Percentiles rank a stretch among this genome's conserved stretches.
These are phyloP conservation scores for Pythium myriotylum DNA, from an alignment of 352 stramenopile genomes.

Conservation along the genomic window DNA sequence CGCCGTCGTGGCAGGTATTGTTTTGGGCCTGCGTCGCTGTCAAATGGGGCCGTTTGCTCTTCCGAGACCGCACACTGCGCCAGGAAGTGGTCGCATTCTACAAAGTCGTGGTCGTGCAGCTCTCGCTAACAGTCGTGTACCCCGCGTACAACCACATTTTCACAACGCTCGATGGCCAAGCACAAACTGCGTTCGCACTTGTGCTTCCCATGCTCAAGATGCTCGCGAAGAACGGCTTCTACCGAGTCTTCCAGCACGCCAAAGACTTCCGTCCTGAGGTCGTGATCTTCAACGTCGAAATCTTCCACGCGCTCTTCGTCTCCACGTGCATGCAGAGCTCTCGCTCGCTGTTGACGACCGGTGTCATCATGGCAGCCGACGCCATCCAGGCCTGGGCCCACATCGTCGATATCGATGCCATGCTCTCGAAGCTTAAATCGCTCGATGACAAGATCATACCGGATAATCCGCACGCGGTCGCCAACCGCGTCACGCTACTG, in stretches of 20 bases:
- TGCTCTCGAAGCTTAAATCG: neutral
- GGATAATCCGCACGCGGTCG: neutral
- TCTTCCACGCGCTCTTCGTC: slow-evolving; percentile 31
- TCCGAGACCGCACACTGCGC: neutral
- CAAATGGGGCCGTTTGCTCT: slow-evolving; percentile 3
- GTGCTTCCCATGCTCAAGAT: slow-evolving; percentile 48
- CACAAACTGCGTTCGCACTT: slow-evolving; percentile 19
- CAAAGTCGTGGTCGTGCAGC: slow-evolving; percentile 7
- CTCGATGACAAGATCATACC: slow-evolving; percentile 3
- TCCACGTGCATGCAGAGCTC: slow-evolving; percentile 23
- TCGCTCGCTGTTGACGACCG: slow-evolving; percentile 6
- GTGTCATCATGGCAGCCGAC: slow-evolving; percentile 11
- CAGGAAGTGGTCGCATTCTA: slow-evolving; percentile 3
- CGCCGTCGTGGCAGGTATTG: slow-evolving; percentile 29
- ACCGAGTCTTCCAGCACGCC: slow-evolving; percentile 4
- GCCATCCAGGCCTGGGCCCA: slow-evolving; percentile 5
- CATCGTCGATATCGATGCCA: slow-evolving; percentile 6
- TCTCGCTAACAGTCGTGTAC: slow-evolving; percentile 20
- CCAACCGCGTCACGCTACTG: neutral
- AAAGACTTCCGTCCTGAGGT: slow-evolving; percentile 33
- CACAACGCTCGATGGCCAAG: neutral
- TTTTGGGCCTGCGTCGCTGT: slow-evolving; percentile 1
- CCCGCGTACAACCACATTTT: slow-evolving; percentile 27
- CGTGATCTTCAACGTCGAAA: slow-evolving; percentile 29
- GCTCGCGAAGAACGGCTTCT: slow-evolving; percentile 40